These are phyloP conservation scores for Solanum chmielewskii DNA, from an alignment of 257 asterid genomes.

Conservation along the genomic window DNA sequence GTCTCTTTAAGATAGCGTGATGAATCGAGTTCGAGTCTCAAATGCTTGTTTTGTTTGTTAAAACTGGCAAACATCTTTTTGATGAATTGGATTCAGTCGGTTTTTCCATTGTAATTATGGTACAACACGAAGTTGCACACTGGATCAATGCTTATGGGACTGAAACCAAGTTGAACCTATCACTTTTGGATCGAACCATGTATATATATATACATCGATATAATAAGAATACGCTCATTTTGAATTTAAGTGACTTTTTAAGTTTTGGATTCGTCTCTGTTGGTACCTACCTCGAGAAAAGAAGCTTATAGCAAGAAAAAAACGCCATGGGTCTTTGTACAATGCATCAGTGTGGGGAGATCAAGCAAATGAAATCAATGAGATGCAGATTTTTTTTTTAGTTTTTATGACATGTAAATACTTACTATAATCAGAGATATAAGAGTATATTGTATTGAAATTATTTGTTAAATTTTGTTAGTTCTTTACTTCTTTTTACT, in stretches of 20 bases:
- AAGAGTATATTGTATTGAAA: background rate
- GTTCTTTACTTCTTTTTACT: background rate
- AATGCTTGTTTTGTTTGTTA: background rate
- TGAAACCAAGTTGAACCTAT: background rate
- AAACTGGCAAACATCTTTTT: background rate
- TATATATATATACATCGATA: background rate
- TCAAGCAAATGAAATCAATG: background rate
- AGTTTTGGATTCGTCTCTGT: background rate
- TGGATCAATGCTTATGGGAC: background rate
- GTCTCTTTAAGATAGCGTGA: slow-evolving; percentile 2
- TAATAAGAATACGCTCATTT: background rate
- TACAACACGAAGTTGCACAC: background rate
- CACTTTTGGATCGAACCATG: background rate
- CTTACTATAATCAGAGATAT: background rate
- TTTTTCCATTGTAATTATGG: background rate
- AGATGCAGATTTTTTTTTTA: background rate
- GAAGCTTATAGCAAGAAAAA: background rate
- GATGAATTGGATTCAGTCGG: background rate
- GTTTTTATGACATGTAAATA: background rate
- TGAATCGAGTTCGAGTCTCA: background rate
- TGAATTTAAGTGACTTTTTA: background rate
- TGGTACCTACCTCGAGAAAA: background rate
- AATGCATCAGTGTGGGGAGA: background rate
- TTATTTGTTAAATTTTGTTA: background rate
- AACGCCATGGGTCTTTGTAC: background rate